These are phyloP conservation scores for Breviolum minutum DNA, from an alignment of 73 alveolate genomes.

Conservation along the genomic window DNA sequence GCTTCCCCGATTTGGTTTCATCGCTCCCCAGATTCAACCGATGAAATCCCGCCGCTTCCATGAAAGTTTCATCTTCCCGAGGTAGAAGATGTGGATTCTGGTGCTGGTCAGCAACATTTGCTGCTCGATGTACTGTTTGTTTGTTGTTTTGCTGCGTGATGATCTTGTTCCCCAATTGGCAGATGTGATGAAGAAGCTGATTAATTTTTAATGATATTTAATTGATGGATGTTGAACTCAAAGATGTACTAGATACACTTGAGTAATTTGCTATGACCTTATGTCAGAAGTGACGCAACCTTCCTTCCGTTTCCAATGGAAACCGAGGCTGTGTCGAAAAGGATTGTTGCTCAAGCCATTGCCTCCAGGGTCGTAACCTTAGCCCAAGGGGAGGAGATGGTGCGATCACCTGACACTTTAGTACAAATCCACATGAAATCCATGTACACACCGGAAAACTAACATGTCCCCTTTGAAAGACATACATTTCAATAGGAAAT, in stretches of 20 bases:
- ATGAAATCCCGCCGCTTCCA: no score
- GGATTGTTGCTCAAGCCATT: constrained; percentile 71
- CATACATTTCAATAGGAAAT: no score
- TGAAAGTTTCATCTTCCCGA: neutral
- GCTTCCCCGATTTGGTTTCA: no score
- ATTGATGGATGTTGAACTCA: no score
- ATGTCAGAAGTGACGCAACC: neutral
- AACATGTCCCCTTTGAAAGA: no score
- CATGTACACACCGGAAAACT: no score
- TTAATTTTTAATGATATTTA: no score
- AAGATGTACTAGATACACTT: neutral
- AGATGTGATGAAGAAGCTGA: no score
- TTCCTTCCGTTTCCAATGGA: neutral
- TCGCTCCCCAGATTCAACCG: no score
- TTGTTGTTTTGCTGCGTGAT: neutral
- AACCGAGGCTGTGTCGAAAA: constrained; percentile 86
- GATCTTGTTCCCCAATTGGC: neutral
- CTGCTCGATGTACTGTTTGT: neutral
- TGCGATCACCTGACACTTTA: no score
- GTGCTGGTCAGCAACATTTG: constrained; percentile 78
- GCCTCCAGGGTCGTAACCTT: constrained; percentile 25
- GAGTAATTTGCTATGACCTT: neutral
- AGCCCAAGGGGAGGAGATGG: no score
- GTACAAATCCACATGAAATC: no score
- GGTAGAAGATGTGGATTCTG: constrained; percentile 68